Evolutionary conservation across 2,329 filamentous ascomycete species (phyloP).

Genomic region (Cercospora sp.): DNA sequence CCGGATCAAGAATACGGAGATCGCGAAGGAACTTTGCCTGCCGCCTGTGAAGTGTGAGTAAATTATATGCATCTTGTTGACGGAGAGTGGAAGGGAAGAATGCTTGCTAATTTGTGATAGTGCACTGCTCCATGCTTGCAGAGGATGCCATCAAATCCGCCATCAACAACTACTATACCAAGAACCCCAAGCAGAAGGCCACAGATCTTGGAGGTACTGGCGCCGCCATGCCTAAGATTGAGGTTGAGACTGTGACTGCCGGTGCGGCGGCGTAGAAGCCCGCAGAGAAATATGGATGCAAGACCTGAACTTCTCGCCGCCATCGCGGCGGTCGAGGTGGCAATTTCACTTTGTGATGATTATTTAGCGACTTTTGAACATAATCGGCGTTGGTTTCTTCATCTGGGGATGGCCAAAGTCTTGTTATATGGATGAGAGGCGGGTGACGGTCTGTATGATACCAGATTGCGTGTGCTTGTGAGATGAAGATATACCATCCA

Average conservation of each 20-base stretch:
- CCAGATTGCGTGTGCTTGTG: constrained; percentile 4
- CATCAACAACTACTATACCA: constrained; percentile 86
- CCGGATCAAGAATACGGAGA: constrained; percentile 94
- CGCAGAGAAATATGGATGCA: neutral
- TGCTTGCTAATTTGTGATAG: constrained; percentile 42
- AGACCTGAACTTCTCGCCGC: neutral
- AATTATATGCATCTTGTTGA: no score
- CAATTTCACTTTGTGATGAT: constrained; percentile 6
- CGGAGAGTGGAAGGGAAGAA: neutral
- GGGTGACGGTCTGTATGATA: constrained; percentile 9
- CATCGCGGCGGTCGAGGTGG: neutral
- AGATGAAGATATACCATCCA: neutral
- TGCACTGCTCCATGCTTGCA: constrained; percentile 90
- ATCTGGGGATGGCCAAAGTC: neutral
- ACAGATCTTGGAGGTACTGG: constrained; percentile 78
- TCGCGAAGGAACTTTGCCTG: constrained; percentile 90
- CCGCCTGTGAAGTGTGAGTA: constrained; percentile 83
- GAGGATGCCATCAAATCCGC: constrained; percentile 92
- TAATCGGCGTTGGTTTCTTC: constrained; percentile 1
- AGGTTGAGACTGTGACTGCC: constrained; percentile 55
- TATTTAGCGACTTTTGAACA: constrained; percentile 13
- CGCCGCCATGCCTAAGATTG: constrained; percentile 65
- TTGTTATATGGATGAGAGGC: neutral
- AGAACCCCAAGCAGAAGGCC: constrained; percentile 73
- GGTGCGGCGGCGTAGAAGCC: constrained; percentile 13